These are phyloP conservation scores for Lecanosticta acicola DNA, from an alignment of 2,329 filamentous ascomycete species.

Conservation along the genomic window DNA sequence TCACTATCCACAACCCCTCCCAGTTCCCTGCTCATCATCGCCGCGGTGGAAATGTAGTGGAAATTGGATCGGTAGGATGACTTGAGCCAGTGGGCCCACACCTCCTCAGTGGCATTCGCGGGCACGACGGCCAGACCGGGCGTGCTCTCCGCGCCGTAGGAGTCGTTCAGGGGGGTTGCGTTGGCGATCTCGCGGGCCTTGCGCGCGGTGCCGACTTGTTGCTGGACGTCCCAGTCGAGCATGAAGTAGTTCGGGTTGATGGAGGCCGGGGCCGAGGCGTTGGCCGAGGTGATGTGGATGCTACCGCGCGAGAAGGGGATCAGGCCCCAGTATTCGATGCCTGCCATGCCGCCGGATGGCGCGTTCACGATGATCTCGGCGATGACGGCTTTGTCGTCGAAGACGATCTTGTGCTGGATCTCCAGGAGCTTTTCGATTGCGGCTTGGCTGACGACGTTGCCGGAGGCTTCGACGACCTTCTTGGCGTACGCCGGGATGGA, in stretches of 20 bases:
- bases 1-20: conserved; percentile 25
- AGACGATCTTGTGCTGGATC: conserved; percentile 15
- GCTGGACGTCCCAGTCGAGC: conserved; percentile 26
- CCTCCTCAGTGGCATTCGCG: conserved; percentile 12
- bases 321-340: conserved; percentile 18
- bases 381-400: conserved; percentile 10
- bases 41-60: conserved; percentile 23
- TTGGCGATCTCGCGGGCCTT: conserved; percentile 5
- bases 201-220: conserved; percentile 17
- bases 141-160: conserved; percentile 28
- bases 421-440: conserved; percentile 13
- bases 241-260: conserved; percentile 31
- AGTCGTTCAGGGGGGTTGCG: conserved; percentile 20
- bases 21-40: conserved; percentile 20
- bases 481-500: conserved; percentile 14
- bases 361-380: conserved; percentile 8
- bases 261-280: conserved; percentile 18
- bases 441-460: conserved; percentile 14
- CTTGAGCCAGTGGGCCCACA: conserved; percentile 16
- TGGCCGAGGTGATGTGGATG: conserved; percentile 23
- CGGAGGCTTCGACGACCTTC: conserved; percentile 33
- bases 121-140: conserved; percentile 21
- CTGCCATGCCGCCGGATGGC: conserved; percentile 4
- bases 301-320: conserved; percentile 25
- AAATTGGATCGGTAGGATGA: background rate